Base-by-base conservation (phyloP, 371 early-diverging fungal genomes). In the Mortierella sp. region DNA sequence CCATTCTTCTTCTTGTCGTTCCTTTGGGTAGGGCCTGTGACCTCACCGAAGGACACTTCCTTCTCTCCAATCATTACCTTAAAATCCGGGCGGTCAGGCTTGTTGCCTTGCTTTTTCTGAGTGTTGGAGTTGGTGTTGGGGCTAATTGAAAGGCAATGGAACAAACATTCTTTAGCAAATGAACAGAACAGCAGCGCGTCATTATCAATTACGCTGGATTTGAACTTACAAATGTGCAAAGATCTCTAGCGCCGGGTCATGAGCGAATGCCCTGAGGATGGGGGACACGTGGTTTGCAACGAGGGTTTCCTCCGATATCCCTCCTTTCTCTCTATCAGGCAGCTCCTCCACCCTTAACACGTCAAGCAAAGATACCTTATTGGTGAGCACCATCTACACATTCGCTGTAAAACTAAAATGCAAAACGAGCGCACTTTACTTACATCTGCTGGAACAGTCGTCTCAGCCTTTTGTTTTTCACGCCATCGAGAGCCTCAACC, bases 381-480 rank as follows among this genome's bases (percentile, higher is more conserved):
- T 55, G 24, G 43, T 73, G 57, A 57, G 57, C 57, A 57, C 28
- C 28, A 13, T 57, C 28, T 55, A 28, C 57, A n/a, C 54, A 55
- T 26, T 55, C 28, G 57, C 57, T 55, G 57, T 55, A 55, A 55
- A 55, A 55, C 57, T 28, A 55, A 26, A 28, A 55, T 55, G 57
- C 28, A 55, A 55, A 28, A 55, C 26, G 10, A 57, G 57, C 57
- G 28, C 3, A 57, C 14, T 13, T 28, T 0, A 28, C 71, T 71
- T 76, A 76, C 72, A 76, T 54, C n/a, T 76, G 77, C 72, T 76
- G 71, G 53, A 76, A 71, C 40, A 71, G 59, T 43, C 71, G 71
- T 43, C 71, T 46, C 50, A 76, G 71, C 48, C 44, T 71, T 44
- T 69, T 71, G 71, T 76, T 40, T 43, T 76, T 71, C 28, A 76